Evolutionary conservation across 2,329 filamentous ascomycete genomes (phyloP), one percentile per base, ranked within the genome.

Genomic region (Trichoderma koningii): DNA sequence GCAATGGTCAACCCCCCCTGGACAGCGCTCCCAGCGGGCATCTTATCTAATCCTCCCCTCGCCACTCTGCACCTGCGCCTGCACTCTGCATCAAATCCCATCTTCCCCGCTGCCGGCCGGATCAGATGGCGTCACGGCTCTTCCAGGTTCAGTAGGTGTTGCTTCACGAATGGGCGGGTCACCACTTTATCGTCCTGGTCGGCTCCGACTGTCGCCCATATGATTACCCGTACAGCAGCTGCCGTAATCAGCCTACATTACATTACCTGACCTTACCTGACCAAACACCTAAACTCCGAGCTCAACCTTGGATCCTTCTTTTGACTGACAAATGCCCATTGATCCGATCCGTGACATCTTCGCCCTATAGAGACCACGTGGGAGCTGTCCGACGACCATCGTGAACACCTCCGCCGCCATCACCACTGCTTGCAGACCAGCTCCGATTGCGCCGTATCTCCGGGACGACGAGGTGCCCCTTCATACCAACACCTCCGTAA

Each of bases 221-320:
- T 30, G 38, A 21, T 21, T 21, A 23, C 52, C 30, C 30, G 9
- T 34, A 34, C 30, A 34, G 50, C 52, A 42, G 52, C 52, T 55
- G 52, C 52, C 52, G 52, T 55, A 55, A 55, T 55, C 52, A 55
- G 15, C 34, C 34, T 38, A 10, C n/a, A n/a, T n/a, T n/a, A n/a
- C n/a, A n/a, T n/a, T n/a, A n/a, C n/a, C n/a, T n/a, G n/a, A n/a
- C 34, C 34, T 38, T 10, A 12, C 34, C 34, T 9, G 34, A 38
- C 30, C 30, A 30, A 14, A 19, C 10, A 55, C 52, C 34, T 55
- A 55, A 55, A 55, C 52, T 55, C 52, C 52, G 52, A 55, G 52
- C 9, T 38, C 21, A 23, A 14, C 51, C 38, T 34, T n/a, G 34
- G 50, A 19, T 55, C 51, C 34, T 30, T 41, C 30, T 55, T 55